A percentile compares a stretch with the other conserved stretches of the same genome.
Evolutionary conservation across 2,329 filamentous ascomycete genomes (phyloP).

Genomic region (Orbilia javanica): DNA sequence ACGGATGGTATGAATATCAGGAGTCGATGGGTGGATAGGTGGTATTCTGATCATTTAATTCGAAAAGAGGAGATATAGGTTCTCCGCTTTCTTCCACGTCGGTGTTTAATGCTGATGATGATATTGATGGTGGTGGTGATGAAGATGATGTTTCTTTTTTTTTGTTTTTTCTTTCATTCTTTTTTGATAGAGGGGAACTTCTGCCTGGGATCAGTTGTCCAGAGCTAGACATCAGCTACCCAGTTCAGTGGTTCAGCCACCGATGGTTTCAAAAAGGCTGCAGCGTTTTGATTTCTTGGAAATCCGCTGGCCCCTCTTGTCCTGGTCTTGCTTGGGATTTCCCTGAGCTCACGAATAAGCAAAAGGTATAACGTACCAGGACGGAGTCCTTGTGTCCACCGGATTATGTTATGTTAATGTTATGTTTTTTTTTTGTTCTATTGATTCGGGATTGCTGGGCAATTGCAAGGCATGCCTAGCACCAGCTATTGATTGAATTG

Average conservation of each 20-base stretch:
- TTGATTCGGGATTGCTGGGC: background rate
- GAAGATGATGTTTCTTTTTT: background rate
- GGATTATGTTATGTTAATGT: constrained; percentile 8
- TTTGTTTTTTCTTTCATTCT: too few relatives aligned
- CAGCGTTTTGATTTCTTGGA: constrained; percentile 50
- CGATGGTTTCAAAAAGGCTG: constrained; percentile 46
- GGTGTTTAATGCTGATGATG: background rate
- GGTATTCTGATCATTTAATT: constrained; percentile 15
- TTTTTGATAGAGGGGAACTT: constrained; percentile 26
- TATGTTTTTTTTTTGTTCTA: background rate
- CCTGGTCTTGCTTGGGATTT: constrained; percentile 4
- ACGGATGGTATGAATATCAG: constrained; percentile 16
- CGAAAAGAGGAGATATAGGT: constrained; percentile 4
- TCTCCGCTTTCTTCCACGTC: constrained; percentile 26
- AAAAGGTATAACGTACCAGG: too few relatives aligned
- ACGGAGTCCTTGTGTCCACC: constrained; percentile 23
- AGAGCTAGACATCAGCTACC: constrained; percentile 55
- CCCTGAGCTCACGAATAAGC: constrained; percentile 52
- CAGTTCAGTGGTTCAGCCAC: constrained; percentile 58
- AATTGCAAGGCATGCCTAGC: too few relatives aligned
- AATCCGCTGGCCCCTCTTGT: constrained; percentile 33
- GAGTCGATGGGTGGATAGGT: constrained; percentile 25
- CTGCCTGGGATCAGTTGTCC: constrained; percentile 56
- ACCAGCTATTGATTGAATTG: background rate
- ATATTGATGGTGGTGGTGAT: too few relatives aligned